phyloP scores from a whole-genome alignment of 2,329 filamentous ascomycete genomes.

The Aspergillus fijiensis region DNA sequence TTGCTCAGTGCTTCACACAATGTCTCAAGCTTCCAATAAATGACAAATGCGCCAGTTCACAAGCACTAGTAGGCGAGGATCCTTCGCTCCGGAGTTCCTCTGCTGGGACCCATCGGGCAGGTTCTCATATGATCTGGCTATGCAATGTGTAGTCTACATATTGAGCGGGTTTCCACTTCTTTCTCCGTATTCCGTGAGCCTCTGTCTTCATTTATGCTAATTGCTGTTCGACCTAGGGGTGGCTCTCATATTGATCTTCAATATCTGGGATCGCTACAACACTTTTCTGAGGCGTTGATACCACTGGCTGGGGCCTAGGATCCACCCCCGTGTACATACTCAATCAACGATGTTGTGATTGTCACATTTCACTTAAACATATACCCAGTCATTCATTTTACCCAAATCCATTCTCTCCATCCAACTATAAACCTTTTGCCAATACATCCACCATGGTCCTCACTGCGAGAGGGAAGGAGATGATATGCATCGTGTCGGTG shows the following conservation, averaged over 20 bases:
- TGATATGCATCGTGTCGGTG: conserved; percentile 33
- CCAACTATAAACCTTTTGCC: background rate
- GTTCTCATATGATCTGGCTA: background rate
- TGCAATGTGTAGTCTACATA: background rate
- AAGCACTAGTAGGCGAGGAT: background rate
- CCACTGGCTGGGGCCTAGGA: background rate
- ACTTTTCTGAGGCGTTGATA: background rate
- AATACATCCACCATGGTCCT: conserved; percentile 23
- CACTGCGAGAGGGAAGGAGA: conserved; percentile 27
- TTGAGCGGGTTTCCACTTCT: background rate
- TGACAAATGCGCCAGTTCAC: background rate
- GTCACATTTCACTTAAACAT: background rate
- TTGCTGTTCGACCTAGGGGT: background rate
- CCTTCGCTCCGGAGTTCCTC: background rate
- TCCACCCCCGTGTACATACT: background rate
- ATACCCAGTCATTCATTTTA: background rate
- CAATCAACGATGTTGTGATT: background rate
- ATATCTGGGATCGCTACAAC: background rate
- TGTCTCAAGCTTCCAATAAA: background rate
- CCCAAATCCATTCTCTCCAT: background rate
- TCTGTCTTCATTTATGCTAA: background rate
- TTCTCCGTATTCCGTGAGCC: background rate
- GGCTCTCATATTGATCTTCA: background rate
- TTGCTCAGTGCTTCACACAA: background rate
- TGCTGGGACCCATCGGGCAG: background rate